A percentile compares a stretch with the other conserved stretches of the same genome.
Conservation (phyloP, 306 rosid genomes). For the Vigna angularis region DNA sequence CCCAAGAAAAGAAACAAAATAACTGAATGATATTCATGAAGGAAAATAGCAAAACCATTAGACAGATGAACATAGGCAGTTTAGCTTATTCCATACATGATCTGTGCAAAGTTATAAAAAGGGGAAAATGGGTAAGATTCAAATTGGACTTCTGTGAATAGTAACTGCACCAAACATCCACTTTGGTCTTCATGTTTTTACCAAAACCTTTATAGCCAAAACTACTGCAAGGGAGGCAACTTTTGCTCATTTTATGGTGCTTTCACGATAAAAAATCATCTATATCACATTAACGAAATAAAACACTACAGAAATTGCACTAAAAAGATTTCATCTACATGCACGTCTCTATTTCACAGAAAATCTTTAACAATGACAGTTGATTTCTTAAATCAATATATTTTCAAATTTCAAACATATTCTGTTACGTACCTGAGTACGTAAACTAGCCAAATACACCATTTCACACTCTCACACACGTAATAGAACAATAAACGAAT, state of each 20-base stretch:
- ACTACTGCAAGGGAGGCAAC: background rate
- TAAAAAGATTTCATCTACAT: too few relatives aligned
- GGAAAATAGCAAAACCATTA: conserved; percentile 6
- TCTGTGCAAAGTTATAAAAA: background rate
- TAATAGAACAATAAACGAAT: too few relatives aligned
- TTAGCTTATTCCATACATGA: conserved; percentile 8
- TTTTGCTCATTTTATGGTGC: background rate
- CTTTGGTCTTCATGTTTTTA: background rate
- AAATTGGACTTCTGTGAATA: conserved; percentile 1
- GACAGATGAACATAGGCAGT: background rate
- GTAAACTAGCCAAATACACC: too few relatives aligned
- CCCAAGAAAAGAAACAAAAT: conserved; percentile 19
- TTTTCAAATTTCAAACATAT: background rate
- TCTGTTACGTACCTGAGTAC: too few relatives aligned
- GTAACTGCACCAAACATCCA: background rate
- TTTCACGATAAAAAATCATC: background rate
- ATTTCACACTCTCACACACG: too few relatives aligned
- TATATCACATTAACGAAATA: background rate
- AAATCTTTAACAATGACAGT: background rate
- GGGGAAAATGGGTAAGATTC: conserved; percentile 2
- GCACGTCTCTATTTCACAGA: too few relatives aligned
- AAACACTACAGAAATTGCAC: background rate
- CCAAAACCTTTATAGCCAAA: too few relatives aligned
- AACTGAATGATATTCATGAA: background rate
- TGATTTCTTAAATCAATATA: too few relatives aligned